Conservation (phyloP, 768 basidiomycete species). For the Hericium erinaceus region DNA sequence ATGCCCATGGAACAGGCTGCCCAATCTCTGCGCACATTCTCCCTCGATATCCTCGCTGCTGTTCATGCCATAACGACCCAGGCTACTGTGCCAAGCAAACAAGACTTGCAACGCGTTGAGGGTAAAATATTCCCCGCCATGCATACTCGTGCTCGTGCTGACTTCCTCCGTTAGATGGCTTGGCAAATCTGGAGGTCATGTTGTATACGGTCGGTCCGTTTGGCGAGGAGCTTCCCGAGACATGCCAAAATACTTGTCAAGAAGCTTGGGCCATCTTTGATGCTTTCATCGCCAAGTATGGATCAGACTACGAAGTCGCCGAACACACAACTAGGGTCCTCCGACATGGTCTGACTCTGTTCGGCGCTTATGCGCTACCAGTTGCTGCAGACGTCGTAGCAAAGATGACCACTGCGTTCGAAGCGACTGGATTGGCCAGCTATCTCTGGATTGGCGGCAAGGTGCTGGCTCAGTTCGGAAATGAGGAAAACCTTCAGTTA, state of each 20-base stretch:
- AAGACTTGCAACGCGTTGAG: conserved; percentile 58
- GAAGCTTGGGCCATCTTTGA: conserved; percentile 86
- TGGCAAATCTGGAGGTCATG: conserved; percentile 94
- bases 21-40: conserved; percentile 78
- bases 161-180: conserved; percentile 42
- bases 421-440: conserved; percentile 69
- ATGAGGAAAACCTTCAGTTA: conserved; percentile 47
- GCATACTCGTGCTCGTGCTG: conserved; percentile 3
- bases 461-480: conserved; percentile 66
- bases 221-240: conserved; percentile 70
- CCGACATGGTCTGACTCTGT: conserved; percentile 76
- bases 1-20: conserved; percentile 90
- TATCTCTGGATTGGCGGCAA: conserved; percentile 96
- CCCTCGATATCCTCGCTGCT: conserved; percentile 71
- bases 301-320: conserved; percentile 62
- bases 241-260: conserved; percentile 68
- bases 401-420: conserved; percentile 73
- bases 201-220: conserved; percentile 73
- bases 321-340: conserved; percentile 82
- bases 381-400: conserved; percentile 63
- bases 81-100: conserved; percentile 47
- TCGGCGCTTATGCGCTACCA: conserved; percentile 54
- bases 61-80: conserved; percentile 59
- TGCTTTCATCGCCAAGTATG: conserved; percentile 68
- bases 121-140: conserved; percentile 39